Percentiles rank a stretch among this genome's conserved stretches.
These are phyloP conservation scores for Auricularia cornea DNA, from an alignment of 768 basidiomycete genomes.

Conservation along the genomic window DNA sequence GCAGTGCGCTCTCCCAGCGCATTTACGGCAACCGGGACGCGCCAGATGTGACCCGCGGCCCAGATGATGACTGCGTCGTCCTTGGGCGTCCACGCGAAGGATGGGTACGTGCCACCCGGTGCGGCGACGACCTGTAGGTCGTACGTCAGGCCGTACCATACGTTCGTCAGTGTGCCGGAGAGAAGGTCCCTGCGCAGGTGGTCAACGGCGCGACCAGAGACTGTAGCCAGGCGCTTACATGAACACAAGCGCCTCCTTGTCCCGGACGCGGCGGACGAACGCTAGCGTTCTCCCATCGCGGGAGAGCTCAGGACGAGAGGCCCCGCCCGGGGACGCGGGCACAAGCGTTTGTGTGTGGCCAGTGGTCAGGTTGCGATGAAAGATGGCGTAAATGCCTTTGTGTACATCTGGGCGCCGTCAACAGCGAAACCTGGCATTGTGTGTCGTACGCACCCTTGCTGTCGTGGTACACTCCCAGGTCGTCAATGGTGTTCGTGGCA, in stretches of 20 bases:
- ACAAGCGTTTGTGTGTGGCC: conserved; percentile 45
- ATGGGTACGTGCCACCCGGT: conserved; percentile 75
- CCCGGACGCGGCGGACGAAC: conserved; percentile 64
- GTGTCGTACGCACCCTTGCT: conserved; percentile 45
- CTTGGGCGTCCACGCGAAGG: conserved; percentile 57
- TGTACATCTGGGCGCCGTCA: conserved; percentile 47
- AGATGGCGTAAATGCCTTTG: conserved; percentile 62
- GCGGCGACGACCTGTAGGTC: conserved; percentile 57
- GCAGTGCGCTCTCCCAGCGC: conserved; percentile 42
- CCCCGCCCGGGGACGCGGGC: conserved; percentile 55
- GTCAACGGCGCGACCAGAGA: conserved; percentile 1
- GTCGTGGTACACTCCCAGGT: conserved; percentile 39
- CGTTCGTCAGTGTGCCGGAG: conserved; percentile 54
- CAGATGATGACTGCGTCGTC: conserved; percentile 60
- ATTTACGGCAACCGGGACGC: conserved; percentile 49
- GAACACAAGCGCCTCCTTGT: conserved; percentile 63
- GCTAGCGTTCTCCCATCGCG: conserved; percentile 61
- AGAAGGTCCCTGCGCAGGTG: conserved; percentile 43
- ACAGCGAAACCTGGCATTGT: not conserved
- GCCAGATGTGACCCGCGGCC: conserved; percentile 64
- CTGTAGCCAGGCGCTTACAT: conserved; percentile 37
- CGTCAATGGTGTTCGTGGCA: conserved; percentile 53
- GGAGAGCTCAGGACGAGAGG: conserved; percentile 62
- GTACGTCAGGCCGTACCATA: conserved; percentile 64
- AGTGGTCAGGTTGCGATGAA: conserved; percentile 54